Conservation (phyloP, 2,329 filamentous ascomycete species). For the Colletotrichum cereale region DNA sequence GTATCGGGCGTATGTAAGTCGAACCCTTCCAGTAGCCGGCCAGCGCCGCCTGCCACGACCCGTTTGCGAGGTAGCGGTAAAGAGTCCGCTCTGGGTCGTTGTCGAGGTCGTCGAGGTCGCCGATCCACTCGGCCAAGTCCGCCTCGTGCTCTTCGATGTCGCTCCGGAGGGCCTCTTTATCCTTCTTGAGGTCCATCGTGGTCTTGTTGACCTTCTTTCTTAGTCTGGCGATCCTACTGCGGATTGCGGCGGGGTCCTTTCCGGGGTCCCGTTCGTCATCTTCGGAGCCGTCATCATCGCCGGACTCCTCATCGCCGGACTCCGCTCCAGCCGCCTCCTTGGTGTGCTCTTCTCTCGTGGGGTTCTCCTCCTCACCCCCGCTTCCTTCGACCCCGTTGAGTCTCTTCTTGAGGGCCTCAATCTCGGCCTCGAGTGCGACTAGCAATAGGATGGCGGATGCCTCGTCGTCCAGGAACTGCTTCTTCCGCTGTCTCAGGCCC, state of each 20-base stretch:
- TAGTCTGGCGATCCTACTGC: neutral
- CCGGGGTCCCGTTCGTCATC: neutral
- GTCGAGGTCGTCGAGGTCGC: neutral
- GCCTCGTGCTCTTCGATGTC: neutral
- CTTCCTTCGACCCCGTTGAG: neutral
- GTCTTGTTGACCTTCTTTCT: neutral
- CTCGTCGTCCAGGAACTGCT: neutral
- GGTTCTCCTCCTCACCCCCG: neutral
- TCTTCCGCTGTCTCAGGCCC: neutral
- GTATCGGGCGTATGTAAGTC: neutral
- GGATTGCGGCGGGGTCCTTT: neutral
- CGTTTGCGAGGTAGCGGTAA: neutral
- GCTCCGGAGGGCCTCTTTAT: neutral
- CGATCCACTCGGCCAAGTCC: neutral
- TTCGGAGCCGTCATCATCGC: neutral
- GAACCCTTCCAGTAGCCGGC: neutral
- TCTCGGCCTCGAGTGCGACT: neutral
- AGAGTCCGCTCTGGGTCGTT: neutral
- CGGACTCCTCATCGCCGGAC: neutral
- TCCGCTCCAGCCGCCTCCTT: neutral
- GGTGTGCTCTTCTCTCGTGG: too few relatives aligned
- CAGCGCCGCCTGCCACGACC: too few relatives aligned
- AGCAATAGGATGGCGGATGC: neutral
- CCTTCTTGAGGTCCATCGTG: neutral
- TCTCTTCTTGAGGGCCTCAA: neutral